Evolutionary conservation across 2,329 filamentous ascomycete genomes (phyloP), one percentile per base, ranked within the genome.

Genomic region (Aspergillus phoenicis): DNA sequence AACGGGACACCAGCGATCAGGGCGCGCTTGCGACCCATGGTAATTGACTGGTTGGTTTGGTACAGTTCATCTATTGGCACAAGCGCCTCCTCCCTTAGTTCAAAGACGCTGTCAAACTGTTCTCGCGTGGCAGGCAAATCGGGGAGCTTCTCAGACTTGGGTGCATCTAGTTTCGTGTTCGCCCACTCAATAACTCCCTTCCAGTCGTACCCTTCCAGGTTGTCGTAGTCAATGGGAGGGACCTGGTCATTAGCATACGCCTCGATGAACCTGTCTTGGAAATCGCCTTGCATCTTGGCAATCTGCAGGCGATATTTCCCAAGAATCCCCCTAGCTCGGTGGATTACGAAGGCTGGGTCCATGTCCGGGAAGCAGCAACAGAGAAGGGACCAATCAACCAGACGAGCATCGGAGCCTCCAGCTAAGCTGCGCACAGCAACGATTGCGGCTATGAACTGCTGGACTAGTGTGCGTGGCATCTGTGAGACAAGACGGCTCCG

Each of bases 121-220:
- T 74, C 68, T 7, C 76, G 70, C 11, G 75, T 79, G 2, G 77
- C 75, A 26, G 81, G 81, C n/a, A 83, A 70, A 53, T 76, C 74
- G 1, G 75, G 77, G 17, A 75, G 65, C 43, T 72, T 74, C 62
- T 73, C 71, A 5, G 73, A 70, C 11, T 69, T 71, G 20, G 78
- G 75, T 13, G 74, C 65, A 47, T 81, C 77, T 15, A 83, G 68
- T 52, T 78, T 74, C 8, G 69, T 67, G 30, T 73, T 71, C 8
- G 79, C 79, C 82, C 82, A 84, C 7, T 81, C 74, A 4, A 82
- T 75, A 11, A 83, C 70, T 26, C 70, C 70, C 45, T 71, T 68
- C 82, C 82, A 84, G 61, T 82, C 75, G 65, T 82, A 83, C 8
- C 62, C 64, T 52, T 75, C 70, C 33, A 82, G 66, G 53, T 82